phyloP scores from a whole-genome alignment of 1,284 basidiomycete species.

The Papiliotrema laurentii region DNA sequence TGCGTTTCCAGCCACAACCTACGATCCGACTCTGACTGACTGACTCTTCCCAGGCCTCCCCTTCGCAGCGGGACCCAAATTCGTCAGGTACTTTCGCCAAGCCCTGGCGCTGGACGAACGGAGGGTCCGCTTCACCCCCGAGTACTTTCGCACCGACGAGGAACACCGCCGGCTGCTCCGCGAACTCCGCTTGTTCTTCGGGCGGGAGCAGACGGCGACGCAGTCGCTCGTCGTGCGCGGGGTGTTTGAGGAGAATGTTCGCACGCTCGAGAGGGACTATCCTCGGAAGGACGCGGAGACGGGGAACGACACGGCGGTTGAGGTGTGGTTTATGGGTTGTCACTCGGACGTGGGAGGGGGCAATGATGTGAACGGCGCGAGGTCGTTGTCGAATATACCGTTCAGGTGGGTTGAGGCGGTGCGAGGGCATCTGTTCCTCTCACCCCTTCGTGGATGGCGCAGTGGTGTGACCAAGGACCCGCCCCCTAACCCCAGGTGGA shows the following conservation, averaged over 20 bases:
- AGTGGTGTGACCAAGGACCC: no score
- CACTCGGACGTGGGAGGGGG: constrained; percentile 28
- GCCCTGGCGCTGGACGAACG: constrained; percentile 43
- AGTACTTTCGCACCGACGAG: constrained; percentile 14
- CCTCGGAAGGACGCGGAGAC: background rate
- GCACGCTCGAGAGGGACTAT: background rate
- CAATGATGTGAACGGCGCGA: constrained; percentile 14
- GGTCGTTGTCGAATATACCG: constrained; percentile 30
- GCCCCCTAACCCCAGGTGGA: constrained; percentile 38
- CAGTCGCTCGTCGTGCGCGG: background rate
- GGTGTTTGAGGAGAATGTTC: background rate
- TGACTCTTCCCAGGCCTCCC: constrained; percentile 19
- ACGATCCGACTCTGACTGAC: no score
- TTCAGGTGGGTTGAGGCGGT: constrained; percentile 27
- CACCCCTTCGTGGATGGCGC: no score
- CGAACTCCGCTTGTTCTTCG: background rate
- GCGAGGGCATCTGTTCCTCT: background rate
- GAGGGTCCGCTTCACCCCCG: constrained; percentile 37
- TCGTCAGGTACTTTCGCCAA: constrained; percentile 40
- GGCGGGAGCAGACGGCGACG: background rate
- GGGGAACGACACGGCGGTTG: constrained; percentile 11
- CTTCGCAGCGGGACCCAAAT: constrained; percentile 18
- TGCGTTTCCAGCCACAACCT: background rate
- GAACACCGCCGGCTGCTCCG: background rate
- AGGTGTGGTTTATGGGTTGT: constrained; percentile 34